Conservation (phyloP, 768 basidiomycete genomes). For the Panellus pusillus region DNA sequence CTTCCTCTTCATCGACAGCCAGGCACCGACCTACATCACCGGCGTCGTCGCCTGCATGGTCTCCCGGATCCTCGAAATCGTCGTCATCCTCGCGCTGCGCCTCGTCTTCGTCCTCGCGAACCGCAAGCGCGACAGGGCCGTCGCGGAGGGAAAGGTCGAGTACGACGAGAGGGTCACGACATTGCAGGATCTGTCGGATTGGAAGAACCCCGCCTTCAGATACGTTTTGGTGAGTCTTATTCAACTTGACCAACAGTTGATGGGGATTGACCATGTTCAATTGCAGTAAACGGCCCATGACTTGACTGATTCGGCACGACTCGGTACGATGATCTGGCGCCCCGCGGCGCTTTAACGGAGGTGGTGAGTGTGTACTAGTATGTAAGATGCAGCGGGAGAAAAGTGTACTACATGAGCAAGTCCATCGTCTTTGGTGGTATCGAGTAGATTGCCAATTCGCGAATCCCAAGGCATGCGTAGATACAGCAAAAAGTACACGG, state of each 20-base stretch:
- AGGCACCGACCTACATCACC: conserved; percentile 25
- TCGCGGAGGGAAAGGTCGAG: conserved; percentile 23
- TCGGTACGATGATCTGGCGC: too few relatives aligned
- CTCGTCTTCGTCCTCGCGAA: conserved; percentile 22
- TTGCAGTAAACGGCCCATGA: too few relatives aligned
- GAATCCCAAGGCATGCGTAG: too few relatives aligned
- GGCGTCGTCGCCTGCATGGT: conserved; percentile 27
- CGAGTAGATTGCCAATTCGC: too few relatives aligned
- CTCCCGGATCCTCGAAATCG: conserved; percentile 25
- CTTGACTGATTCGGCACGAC: too few relatives aligned
- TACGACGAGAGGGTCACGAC: conserved; percentile 21
- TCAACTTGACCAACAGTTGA: too few relatives aligned
- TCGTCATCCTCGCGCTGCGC: conserved; percentile 27
- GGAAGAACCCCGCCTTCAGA: conserved; percentile 29
- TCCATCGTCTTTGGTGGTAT: too few relatives aligned
- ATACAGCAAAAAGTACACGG: too few relatives aligned
- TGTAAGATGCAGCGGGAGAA: too few relatives aligned
- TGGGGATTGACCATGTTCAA: too few relatives aligned
- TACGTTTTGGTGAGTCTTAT: conserved; percentile 21
- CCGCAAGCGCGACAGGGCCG: conserved; percentile 20
- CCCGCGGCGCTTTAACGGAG: too few relatives aligned
- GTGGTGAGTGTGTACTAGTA: background rate
- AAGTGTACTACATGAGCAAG: too few relatives aligned
- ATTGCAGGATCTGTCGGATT: conserved; percentile 25
- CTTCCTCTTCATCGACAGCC: conserved; percentile 26